A percentile compares a stretch with the other conserved stretches of the same genome.
Conservation (phyloP, 2,329 filamentous ascomycete genomes). For the Bipolaris oryzae region DNA sequence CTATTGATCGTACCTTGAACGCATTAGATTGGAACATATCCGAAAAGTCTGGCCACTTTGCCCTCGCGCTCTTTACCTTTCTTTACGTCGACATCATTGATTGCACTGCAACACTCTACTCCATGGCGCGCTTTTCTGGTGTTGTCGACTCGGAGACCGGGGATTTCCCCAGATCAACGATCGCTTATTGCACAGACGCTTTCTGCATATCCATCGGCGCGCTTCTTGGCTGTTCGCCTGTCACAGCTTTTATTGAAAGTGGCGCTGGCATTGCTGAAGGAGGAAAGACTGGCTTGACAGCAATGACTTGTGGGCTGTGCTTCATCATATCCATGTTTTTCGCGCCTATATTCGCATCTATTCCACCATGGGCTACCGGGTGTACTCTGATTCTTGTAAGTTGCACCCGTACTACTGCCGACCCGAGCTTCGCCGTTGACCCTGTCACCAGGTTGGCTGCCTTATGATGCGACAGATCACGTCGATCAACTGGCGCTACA, state of each 20-base stretch:
- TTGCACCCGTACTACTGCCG: conserved; percentile 2
- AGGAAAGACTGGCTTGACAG: conserved; percentile 80
- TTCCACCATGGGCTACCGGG: conserved; percentile 87
- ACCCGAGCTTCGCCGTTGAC: conserved; percentile 21
- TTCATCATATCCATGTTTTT: conserved; percentile 91
- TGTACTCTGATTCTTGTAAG: conserved; percentile 78
- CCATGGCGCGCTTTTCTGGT: conserved; percentile 84
- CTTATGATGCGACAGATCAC: conserved; percentile 76
- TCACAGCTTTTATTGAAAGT: conserved; percentile 86
- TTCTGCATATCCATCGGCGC: conserved; percentile 81
- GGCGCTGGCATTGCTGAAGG: conserved; percentile 88
- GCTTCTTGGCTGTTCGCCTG: conserved; percentile 76
- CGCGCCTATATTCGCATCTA: conserved; percentile 86
- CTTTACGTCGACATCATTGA: conserved; percentile 92
- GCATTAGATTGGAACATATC: conserved; percentile 76
- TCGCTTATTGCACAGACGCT: conserved; percentile 85
- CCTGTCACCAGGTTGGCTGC: conserved; percentile 59
- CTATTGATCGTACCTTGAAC: conserved; percentile 70
- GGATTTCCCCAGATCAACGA: conserved; percentile 83
- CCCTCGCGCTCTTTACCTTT: conserved; percentile 83
- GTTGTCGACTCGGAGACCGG: conserved; percentile 80
- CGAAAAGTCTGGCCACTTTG: conserved; percentile 73
- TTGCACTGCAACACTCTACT: conserved; percentile 84
- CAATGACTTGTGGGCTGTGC: conserved; percentile 77
- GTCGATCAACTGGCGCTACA: conserved; percentile 88